These are phyloP conservation scores for Euphorbia pulcherrima DNA, from an alignment of 345 rosid species.

Conservation along the genomic window DNA sequence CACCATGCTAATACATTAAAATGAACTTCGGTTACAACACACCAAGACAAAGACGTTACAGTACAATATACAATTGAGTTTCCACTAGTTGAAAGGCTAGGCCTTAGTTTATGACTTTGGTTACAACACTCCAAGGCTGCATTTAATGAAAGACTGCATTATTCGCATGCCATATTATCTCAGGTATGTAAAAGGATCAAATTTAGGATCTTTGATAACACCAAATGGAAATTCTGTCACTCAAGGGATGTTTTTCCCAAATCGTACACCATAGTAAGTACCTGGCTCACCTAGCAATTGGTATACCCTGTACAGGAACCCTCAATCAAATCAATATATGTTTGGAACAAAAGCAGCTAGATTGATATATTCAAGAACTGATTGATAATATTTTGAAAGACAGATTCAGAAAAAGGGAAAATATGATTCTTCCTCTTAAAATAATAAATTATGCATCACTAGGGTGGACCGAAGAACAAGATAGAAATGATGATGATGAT, in stretches of 20 bases:
- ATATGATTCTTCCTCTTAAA: neutral
- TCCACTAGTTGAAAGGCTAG: too few species aligned
- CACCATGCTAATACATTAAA: too few species aligned
- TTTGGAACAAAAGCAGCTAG: neutral
- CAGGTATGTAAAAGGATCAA: too few species aligned
- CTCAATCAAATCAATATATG: neutral
- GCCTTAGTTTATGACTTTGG: too few species aligned
- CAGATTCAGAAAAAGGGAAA: neutral
- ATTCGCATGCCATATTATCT: too few species aligned
- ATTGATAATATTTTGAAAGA: neutral
- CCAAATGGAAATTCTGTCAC: constrained; percentile 83
- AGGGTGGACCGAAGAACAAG: too few species aligned
- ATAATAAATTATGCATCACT: neutral
- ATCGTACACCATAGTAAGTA: constrained; percentile 79
- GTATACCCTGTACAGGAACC: constrained; percentile 56
- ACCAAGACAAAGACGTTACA: too few species aligned
- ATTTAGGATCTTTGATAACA: constrained; percentile 81
- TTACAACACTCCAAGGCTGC: too few species aligned
- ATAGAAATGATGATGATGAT: too few species aligned
- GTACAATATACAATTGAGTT: too few species aligned
- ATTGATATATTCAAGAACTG: neutral
- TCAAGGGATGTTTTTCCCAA: constrained; percentile 79
- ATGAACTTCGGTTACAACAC: too few species aligned
- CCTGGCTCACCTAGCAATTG: constrained; percentile 90
- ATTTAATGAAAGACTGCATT: too few species aligned